Percentiles rank a stretch among this genome's conserved stretches.
phyloP scores from a whole-genome alignment of 225 moss, liverwort and hornwort genomes.

The Sphagnum contortum region DNA sequence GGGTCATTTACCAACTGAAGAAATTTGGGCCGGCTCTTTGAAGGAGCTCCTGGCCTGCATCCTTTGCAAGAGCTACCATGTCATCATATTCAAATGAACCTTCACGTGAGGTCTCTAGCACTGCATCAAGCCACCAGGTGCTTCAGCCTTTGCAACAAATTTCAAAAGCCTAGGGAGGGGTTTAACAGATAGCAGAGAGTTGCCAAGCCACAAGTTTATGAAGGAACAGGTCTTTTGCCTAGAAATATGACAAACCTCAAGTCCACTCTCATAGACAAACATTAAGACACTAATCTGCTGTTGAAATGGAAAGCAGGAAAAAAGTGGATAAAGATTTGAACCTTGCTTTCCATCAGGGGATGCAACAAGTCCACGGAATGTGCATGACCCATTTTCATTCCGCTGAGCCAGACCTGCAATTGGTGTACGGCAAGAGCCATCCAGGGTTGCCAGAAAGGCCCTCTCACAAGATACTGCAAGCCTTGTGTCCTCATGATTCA shows the following conservation, averaged over 20 bases:
- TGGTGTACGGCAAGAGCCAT: constrained; percentile 94
- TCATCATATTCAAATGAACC: constrained; percentile 62
- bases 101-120: constrained; percentile 72
- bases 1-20: constrained; percentile 57
- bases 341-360: constrained; percentile 79
- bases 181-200: no score
- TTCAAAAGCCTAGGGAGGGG: background rate
- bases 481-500: constrained; percentile 86
- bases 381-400: constrained; percentile 52
- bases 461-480: constrained; percentile 82
- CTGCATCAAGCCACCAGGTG: constrained; percentile 25
- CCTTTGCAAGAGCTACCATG: constrained; percentile 54
- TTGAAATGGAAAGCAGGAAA: no score
- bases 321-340: constrained; percentile 6
- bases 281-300: no score
- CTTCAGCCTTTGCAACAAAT: background rate
- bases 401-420: constrained; percentile 89
- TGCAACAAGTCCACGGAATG: constrained; percentile 76
- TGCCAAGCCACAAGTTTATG: no score
- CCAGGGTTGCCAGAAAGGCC: constrained; percentile 73
- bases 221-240: no score
- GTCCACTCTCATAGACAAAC: no score
- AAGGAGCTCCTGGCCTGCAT: constrained; percentile 88
- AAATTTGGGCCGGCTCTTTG: constrained; percentile 82
- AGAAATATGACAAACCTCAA: no score